A percentile compares a stretch with the other conserved stretches of the same genome.
Evolutionary conservation across 106 monocot species (phyloP).

Genomic region (Alisma plantagoaquatica): DNA sequence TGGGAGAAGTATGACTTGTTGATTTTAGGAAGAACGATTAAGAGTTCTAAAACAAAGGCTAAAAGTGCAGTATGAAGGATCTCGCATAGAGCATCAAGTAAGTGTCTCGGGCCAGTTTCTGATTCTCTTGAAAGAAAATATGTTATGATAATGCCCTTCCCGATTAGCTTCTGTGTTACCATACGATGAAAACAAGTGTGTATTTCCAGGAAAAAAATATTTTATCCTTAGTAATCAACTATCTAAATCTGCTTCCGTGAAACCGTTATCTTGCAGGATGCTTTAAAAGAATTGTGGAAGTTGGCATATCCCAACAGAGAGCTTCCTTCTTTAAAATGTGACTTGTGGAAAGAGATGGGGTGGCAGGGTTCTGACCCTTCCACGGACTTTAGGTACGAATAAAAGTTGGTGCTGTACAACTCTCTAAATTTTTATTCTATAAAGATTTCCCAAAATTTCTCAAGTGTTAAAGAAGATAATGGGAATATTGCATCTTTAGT

Average conservation of each 20-base stretch:
- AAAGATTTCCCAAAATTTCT: no score
- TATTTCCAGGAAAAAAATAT: no score
- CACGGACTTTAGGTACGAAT: conserved; percentile 75
- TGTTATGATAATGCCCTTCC: not conserved
- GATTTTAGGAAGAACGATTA: conserved; percentile 79
- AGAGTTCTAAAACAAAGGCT: conserved; percentile 51
- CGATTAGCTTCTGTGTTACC: not conserved
- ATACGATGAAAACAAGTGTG: no score
- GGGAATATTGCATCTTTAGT: no score
- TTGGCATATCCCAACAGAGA: conserved; percentile 66
- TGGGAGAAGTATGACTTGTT: no score
- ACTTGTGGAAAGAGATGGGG: conserved; percentile 94
- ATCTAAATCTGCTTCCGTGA: no score
- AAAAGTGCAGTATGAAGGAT: conserved; percentile 55
- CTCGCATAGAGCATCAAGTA: conserved; percentile 68
- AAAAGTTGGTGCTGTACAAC: no score
- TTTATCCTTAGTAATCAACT: no score
- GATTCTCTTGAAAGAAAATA: not conserved
- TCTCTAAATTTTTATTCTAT: no score
- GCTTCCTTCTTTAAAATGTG: conserved; percentile 75
- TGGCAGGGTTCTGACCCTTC: conserved; percentile 94
- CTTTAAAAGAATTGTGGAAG: conserved; percentile 74
- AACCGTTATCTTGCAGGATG: conserved; percentile 64
- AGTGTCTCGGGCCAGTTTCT: not conserved
- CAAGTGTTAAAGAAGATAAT: no score